A percentile compares a stretch with the other conserved stretches of the same genome.
phyloP scores from a whole-genome alignment of 768 basidiomycete genomes.

The Termitomyces eurrhizus region DNA sequence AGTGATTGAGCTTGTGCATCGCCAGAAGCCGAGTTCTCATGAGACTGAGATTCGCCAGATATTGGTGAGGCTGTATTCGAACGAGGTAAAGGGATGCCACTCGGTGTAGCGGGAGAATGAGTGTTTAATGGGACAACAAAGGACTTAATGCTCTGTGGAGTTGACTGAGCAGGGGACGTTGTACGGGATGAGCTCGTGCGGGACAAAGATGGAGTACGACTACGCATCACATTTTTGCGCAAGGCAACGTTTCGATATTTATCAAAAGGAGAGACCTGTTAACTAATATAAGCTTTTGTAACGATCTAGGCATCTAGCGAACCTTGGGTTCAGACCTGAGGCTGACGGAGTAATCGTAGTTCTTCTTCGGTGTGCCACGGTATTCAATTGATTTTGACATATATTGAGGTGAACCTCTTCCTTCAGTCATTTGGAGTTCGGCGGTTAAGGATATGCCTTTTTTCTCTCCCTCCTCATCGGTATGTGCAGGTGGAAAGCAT shows the following conservation, averaged over 20 bases:
- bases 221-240: conserved; percentile 46
- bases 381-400: conserved; percentile 28
- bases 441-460: conserved; percentile 52
- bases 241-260: conserved; percentile 62
- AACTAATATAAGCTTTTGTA: neutral
- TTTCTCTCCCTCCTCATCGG: conserved; percentile 28
- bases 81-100: conserved; percentile 47
- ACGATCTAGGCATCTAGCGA: conserved; percentile 9
- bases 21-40: conserved; percentile 14
- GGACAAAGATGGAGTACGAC: conserved; percentile 65
- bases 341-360: conserved; percentile 55
- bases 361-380: conserved; percentile 46
- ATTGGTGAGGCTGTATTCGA: conserved; percentile 49
- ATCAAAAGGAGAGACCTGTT: conserved; percentile 56
- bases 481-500: conserved; percentile 46
- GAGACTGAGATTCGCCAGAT: conserved; percentile 24
- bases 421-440: conserved; percentile 53
- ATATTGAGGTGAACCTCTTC: conserved; percentile 48
- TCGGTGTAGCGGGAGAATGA: conserved; percentile 45
- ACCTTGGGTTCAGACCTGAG: conserved; percentile 62
- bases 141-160: conserved; percentile 55
- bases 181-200: conserved; percentile 55
- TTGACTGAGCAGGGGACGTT: conserved; percentile 61
- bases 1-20: conserved; percentile 26
- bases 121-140: conserved; percentile 32